phyloP scores from a whole-genome alignment of 768 basidiomycete genomes.

The Phaffia tasmanica region DNA sequence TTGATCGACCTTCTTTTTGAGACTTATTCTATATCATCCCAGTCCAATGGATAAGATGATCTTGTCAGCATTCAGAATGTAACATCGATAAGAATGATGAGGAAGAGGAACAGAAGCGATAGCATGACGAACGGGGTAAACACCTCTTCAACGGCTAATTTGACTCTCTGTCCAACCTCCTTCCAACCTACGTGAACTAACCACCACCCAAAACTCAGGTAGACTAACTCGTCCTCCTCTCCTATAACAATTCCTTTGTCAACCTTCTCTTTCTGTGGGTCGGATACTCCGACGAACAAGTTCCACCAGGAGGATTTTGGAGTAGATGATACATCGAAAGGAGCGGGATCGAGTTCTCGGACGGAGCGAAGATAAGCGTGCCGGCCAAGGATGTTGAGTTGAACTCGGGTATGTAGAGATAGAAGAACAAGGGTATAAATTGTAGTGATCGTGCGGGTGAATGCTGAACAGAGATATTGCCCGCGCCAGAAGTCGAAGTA shows the following conservation, averaged over 20 bases:
- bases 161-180: constrained; percentile 61
- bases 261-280: constrained; percentile 28
- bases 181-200: constrained; percentile 85
- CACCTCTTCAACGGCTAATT: constrained; percentile 64
- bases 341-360: constrained; percentile 17
- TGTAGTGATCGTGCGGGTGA: constrained; percentile 75
- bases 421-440: constrained; percentile 78
- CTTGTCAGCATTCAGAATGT: constrained; percentile 29
- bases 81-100: background rate
- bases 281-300: constrained; percentile 12
- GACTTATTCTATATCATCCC: constrained; percentile 18
- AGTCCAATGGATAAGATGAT: constrained; percentile 27
- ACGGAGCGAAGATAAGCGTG: constrained; percentile 65
- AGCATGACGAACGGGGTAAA: constrained; percentile 58
- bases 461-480: constrained; percentile 44
- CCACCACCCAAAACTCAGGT: constrained; percentile 86
- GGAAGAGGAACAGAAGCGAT: background rate
- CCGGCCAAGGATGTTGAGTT: constrained; percentile 74
- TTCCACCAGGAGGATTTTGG: background rate
- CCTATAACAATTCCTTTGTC: constrained; percentile 28
- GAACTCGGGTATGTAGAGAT: constrained; percentile 71
- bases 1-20: constrained; percentile 27
- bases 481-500: constrained; percentile 4
- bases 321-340: background rate
- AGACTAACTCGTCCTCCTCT: constrained; percentile 63